These are phyloP conservation scores for Bipolaris cookei DNA, from an alignment of 2,329 filamentous ascomycete species.

Conservation along the genomic window DNA sequence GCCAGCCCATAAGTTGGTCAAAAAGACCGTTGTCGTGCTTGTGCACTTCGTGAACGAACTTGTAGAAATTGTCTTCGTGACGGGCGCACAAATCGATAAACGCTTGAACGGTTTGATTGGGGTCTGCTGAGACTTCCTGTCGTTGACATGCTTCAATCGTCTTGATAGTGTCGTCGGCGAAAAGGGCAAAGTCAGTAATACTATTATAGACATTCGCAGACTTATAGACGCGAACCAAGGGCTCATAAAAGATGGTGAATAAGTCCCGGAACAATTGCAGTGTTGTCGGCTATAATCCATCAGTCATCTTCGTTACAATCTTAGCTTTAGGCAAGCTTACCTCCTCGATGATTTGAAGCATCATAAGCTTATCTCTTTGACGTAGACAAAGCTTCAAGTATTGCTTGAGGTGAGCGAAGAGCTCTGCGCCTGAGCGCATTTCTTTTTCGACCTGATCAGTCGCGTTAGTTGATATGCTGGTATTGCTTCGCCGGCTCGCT, in stretches of 20 bases:
- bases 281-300: slow-evolving; percentile 71
- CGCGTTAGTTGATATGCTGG: slow-evolving; percentile 35
- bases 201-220: slow-evolving; percentile 97
- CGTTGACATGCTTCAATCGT: slow-evolving; percentile 72
- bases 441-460: slow-evolving; percentile 71
- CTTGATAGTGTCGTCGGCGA: slow-evolving; percentile 89
- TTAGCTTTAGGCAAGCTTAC: slow-evolving; percentile 35
- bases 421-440: slow-evolving; percentile 84
- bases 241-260: slow-evolving; percentile 99
- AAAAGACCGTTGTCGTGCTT: slow-evolving; percentile 96
- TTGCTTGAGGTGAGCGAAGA: slow-evolving; percentile 95
- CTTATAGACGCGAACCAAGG: slow-evolving; percentile 95
- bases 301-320: slow-evolving; percentile 15
- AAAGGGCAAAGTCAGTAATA: slow-evolving; percentile 93
- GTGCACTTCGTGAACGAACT: slow-evolving; percentile 98
- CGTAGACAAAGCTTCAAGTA: slow-evolving; percentile 89
- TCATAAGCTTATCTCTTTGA: slow-evolving; percentile 95
- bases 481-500: slow-evolving; percentile 42
- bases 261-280: slow-evolving; percentile 94
- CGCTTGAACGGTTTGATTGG: slow-evolving; percentile 96
- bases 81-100: slow-evolving; percentile 97
- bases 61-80: slow-evolving; percentile 97
- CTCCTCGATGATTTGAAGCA: slow-evolving; percentile 93
- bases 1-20: slow-evolving; percentile 94
- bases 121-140: slow-evolving; percentile 88